These are phyloP conservation scores for Xenosphaeropsis pyriputrescens DNA, from an alignment of 2,329 filamentous ascomycete species.

Conservation along the genomic window DNA sequence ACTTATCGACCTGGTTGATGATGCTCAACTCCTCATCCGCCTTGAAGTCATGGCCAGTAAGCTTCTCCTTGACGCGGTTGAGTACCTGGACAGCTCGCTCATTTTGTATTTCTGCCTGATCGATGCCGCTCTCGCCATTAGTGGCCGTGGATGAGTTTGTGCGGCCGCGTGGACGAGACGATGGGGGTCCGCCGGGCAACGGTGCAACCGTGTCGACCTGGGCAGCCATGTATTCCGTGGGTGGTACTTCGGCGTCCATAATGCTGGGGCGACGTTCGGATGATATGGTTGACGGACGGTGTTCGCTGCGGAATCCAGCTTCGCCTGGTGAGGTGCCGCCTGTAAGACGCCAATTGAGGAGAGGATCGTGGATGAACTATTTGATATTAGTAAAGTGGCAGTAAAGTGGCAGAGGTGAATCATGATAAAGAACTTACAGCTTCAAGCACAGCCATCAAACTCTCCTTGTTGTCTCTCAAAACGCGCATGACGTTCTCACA, in stretches of 20 bases:
- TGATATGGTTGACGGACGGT: conserved; percentile 34
- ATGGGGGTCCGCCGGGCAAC: conserved; percentile 30
- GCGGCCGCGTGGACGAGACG: conserved; percentile 35
- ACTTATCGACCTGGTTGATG: conserved; percentile 79
- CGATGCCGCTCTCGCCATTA: conserved; percentile 13
- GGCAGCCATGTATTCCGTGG: conserved; percentile 38
- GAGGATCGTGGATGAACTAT: conserved; percentile 97
- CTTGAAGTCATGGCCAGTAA: conserved; percentile 89
- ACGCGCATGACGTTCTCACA: conserved; percentile 99
- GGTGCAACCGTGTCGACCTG: conserved; percentile 16
- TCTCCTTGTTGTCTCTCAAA: conserved; percentile 92
- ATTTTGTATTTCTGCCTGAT: conserved; percentile 71
- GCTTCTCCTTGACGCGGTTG: conserved; percentile 82
- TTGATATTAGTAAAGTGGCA: conserved; percentile 9
- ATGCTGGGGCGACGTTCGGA: conserved; percentile 46
- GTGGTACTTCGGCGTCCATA: conserved; percentile 45
- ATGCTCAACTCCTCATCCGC: conserved; percentile 71
- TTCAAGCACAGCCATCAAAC: conserved; percentile 94
- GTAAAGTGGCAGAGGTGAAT: background rate
- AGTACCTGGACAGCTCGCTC: conserved; percentile 85
- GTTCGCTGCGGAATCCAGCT: conserved; percentile 50
- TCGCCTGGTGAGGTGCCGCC: conserved; percentile 44
- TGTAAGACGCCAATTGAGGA: conserved; percentile 88
- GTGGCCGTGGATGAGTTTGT: conserved; percentile 37
- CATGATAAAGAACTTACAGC: conserved; percentile 49